Evolutionary conservation across 768 basidiomycete genomes (phyloP).

Genomic region (Leucosporidium scottii): DNA sequence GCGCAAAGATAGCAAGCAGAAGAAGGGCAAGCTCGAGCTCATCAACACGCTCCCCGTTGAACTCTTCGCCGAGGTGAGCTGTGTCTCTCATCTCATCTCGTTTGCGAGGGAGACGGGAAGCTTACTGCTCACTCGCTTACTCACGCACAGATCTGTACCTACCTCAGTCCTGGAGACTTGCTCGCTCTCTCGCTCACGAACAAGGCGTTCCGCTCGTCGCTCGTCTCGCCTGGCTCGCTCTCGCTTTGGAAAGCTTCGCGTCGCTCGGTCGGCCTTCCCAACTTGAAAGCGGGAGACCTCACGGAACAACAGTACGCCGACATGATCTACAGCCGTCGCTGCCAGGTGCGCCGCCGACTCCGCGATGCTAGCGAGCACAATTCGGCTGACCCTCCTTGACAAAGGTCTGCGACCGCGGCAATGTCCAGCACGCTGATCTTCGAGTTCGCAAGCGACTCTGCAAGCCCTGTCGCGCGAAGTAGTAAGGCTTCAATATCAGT

Average conservation of each 20-base stretch:
- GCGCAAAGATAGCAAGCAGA: too few species aligned
- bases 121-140: neutral
- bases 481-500: too few species aligned
- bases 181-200: neutral
- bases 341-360: slow-evolving; percentile 1
- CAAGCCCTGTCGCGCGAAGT: neutral
- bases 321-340: slow-evolving; percentile 19
- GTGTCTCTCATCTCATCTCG: neutral
- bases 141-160: slow-evolving; percentile 16
- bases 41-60: too few species aligned
- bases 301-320: slow-evolving; percentile 1
- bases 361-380: neutral
- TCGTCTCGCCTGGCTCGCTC: slow-evolving; percentile 5
- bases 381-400: neutral
- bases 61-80: too few species aligned
- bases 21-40: too few species aligned
- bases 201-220: slow-evolving; percentile 5
- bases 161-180: slow-evolving; percentile 37
- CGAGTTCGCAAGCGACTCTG: neutral
- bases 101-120: neutral
- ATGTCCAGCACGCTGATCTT: neutral
- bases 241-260: slow-evolving; percentile 2
- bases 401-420: neutral
- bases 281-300: neutral
- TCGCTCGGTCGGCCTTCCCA: neutral